A percentile compares a stretch with the other conserved stretches of the same genome.
These are phyloP conservation scores for Plenodomus biglobosus DNA, from an alignment of 2,329 filamentous ascomycete genomes.

Conservation along the genomic window DNA sequence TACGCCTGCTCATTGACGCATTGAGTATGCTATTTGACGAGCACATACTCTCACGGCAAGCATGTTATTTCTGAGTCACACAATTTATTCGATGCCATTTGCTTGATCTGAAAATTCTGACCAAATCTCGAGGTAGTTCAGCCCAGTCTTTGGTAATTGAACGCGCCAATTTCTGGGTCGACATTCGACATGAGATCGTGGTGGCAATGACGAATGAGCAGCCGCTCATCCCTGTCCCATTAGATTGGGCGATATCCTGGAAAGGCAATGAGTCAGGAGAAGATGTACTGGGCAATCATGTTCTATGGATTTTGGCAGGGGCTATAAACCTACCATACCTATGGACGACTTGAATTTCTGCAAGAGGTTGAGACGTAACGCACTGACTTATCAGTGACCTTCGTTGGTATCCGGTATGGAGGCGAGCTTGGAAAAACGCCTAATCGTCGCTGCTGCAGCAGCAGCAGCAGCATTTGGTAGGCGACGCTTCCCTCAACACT, in stretches of 20 bases:
- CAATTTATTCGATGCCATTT: conserved; percentile 36
- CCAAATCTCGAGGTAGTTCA: conserved; percentile 32
- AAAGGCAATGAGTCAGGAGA: conserved; percentile 31
- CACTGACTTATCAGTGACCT: conserved; percentile 28
- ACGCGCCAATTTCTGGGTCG: conserved; percentile 42
- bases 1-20: conserved; percentile 33
- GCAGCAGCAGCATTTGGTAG: conserved; percentile 34
- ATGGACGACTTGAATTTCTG: conserved; percentile 29
- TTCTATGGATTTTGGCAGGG: conserved; percentile 39
- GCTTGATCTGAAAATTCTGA: conserved; percentile 33
- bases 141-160: conserved; percentile 34
- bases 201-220: conserved; percentile 35
- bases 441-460: conserved; percentile 35
- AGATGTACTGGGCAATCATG: conserved; percentile 36
- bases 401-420: conserved; percentile 37
- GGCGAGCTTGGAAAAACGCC: conserved; percentile 34
- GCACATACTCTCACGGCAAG: conserved; percentile 38
- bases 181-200: conserved; percentile 37
- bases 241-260: conserved; percentile 38
- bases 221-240: conserved; percentile 31
- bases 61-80: conserved; percentile 40
- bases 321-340: conserved; percentile 34
- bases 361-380: conserved; percentile 35
- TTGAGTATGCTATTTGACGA: conserved; percentile 30
- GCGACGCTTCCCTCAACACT: background rate